Evolutionary conservation across 2,329 filamentous ascomycete genomes (phyloP).

Genomic region (Cucurbitaria berberidis): DNA sequence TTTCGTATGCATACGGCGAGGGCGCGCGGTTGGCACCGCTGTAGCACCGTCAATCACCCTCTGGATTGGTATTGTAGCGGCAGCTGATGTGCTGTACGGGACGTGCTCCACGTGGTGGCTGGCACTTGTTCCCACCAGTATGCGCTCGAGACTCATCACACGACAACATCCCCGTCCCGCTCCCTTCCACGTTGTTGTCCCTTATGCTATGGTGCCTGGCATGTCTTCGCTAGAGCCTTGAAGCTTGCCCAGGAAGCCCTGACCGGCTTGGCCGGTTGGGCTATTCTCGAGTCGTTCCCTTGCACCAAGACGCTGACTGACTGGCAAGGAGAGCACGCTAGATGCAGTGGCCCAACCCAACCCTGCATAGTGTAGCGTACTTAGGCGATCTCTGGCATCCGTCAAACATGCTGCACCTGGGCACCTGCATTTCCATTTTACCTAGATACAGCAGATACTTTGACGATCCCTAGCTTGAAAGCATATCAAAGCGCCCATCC

Average conservation of each 20-base stretch:
- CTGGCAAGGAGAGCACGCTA: conserved; percentile 15
- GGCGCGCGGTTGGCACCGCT: conserved; percentile 23
- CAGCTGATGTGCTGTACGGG: conserved; percentile 15
- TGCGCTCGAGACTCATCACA: conserved; percentile 19
- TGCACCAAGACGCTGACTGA: conserved; percentile 13
- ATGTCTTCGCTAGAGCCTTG: neutral
- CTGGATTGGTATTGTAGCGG: conserved; percentile 22
- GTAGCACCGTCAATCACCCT: conserved; percentile 20
- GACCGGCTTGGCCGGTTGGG: conserved; percentile 2
- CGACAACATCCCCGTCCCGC: conserved; percentile 10
- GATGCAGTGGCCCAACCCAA: conserved; percentile 4
- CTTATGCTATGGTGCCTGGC: neutral
- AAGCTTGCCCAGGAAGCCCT: neutral
- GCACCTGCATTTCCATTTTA: conserved; percentile 23
- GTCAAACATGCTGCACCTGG: conserved; percentile 19
- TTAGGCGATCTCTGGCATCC: conserved; percentile 21
- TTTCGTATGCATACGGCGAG: conserved; percentile 9
- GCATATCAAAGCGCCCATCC: conserved; percentile 6
- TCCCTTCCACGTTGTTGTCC: neutral
- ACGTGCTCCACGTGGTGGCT: conserved; percentile 30
- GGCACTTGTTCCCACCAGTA: conserved; percentile 11
- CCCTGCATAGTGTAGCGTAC: conserved; percentile 21
- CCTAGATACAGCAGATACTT: conserved; percentile 17
- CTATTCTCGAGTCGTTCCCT: conserved; percentile 8
- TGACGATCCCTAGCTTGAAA: conserved; percentile 23